phyloP scores from a whole-genome alignment of 2,329 filamentous ascomycete species.

The Stromatinia cepivora region DNA sequence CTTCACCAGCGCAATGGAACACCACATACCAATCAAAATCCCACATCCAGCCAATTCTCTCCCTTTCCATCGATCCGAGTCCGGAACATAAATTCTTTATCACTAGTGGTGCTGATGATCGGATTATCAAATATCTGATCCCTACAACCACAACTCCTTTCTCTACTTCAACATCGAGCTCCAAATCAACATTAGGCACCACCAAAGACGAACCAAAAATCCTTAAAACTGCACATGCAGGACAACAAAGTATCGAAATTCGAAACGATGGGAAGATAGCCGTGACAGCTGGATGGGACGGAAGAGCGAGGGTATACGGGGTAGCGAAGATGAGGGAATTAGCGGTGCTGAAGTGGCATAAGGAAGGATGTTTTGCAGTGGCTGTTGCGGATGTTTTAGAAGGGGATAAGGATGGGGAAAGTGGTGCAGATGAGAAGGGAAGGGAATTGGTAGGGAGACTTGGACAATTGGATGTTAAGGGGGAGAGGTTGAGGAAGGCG shows the following conservation, averaged over 20 bases:
- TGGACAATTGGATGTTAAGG: constrained; percentile 54
- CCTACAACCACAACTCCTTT: constrained; percentile 42
- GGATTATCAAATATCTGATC: constrained; percentile 75
- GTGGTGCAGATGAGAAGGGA: constrained; percentile 18
- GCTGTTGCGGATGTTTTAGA: constrained; percentile 58
- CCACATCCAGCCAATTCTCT: constrained; percentile 80
- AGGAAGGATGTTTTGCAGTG: constrained; percentile 79
- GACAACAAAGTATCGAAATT: constrained; percentile 78
- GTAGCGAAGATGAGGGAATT: constrained; percentile 79
- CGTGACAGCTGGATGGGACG: constrained; percentile 92
- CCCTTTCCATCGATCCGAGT: constrained; percentile 62
- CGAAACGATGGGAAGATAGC: constrained; percentile 81
- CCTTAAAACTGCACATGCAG: constrained; percentile 80
- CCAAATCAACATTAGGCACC: not conserved
- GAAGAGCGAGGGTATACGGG: constrained; percentile 77
- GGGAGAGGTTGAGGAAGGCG: constrained; percentile 62
- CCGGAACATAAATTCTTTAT: constrained; percentile 60
- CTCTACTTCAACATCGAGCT: not conserved
- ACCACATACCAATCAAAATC: constrained; percentile 61
- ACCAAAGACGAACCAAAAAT: constrained; percentile 49
- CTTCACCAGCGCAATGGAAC: not conserved
- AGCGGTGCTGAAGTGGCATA: constrained; percentile 93
- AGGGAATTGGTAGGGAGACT: constrained; percentile 27
- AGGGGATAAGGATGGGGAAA: not conserved
- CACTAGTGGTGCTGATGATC: constrained; percentile 79